phyloP scores from a whole-genome alignment of 805 yeast species.

The Cyberlindnera suaveolens region DNA sequence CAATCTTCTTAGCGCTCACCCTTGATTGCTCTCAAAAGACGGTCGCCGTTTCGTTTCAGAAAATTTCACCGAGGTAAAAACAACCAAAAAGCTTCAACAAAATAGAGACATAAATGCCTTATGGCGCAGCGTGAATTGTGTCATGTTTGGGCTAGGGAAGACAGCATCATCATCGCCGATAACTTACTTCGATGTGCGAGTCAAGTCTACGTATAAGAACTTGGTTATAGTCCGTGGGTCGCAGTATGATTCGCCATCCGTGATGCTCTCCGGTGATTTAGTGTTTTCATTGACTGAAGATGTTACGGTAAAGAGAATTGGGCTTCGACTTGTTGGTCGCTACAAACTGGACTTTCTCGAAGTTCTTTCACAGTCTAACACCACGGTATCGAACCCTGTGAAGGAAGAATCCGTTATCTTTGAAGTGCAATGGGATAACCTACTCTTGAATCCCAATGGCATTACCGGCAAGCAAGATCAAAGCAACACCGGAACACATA shows the following conservation, averaged over 20 bases:
- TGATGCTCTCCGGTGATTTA: conserved; percentile 66
- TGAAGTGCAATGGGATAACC: conserved; percentile 70
- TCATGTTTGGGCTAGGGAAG: conserved; percentile 23
- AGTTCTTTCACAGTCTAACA: conserved; percentile 34
- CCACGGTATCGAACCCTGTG: conserved; percentile 31
- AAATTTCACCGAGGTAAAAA: no score
- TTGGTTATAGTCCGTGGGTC: conserved; percentile 73
- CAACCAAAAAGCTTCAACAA: background rate
- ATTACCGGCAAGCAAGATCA: background rate
- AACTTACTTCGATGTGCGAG: conserved; percentile 11
- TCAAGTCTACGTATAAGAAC: conserved; percentile 41
- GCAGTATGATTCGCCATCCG: conserved; percentile 69
- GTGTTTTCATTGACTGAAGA: conserved; percentile 69
- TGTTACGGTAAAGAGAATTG: conserved; percentile 51
- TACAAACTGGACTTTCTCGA: conserved; percentile 54
- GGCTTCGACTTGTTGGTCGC: conserved; percentile 56
- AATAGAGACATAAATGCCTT: background rate
- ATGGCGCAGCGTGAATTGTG: background rate
- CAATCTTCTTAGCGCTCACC: no score
- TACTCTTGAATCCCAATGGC: conserved; percentile 30
- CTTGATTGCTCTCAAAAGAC: no score
- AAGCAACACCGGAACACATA: background rate
- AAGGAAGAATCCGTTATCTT: conserved; percentile 53
- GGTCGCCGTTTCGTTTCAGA: no score
- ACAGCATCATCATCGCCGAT: conserved; percentile 10